Percentiles rank a stretch among this genome's conserved stretches.
These are phyloP conservation scores for Cercospora nicotianae DNA, from an alignment of 2,329 filamentous ascomycete species.

Conservation along the genomic window DNA sequence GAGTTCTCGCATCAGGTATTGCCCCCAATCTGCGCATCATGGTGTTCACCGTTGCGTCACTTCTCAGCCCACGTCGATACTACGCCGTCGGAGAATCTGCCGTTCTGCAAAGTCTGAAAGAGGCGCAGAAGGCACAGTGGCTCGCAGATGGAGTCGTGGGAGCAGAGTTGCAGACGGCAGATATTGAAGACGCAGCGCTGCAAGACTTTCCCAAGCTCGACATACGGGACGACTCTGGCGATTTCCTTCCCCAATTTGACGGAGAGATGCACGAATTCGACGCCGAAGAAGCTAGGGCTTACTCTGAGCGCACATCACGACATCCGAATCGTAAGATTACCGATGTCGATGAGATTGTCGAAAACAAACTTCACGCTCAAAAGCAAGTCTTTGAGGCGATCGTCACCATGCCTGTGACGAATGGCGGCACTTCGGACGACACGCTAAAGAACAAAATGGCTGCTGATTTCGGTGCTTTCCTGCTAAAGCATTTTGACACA, in stretches of 20 bases:
- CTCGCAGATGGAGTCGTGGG: background rate
- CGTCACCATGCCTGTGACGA: background rate
- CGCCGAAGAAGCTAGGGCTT: background rate
- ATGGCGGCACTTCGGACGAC: background rate
- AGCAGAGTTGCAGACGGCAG: background rate
- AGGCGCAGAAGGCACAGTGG: background rate
- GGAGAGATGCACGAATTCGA: background rate
- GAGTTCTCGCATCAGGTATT: background rate
- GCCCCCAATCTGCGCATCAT: background rate
- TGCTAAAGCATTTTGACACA: background rate
- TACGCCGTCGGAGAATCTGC: background rate
- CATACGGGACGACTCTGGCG: background rate
- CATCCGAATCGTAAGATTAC: background rate
- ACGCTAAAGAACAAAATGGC: background rate
- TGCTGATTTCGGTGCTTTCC: background rate
- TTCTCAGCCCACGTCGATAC: background rate
- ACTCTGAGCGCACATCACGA: background rate
- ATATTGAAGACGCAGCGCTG: background rate
- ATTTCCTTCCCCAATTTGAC: background rate
- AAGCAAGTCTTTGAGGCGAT: background rate
- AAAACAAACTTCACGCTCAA: background rate
- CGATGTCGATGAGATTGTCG: background rate
- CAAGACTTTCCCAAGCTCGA: background rate
- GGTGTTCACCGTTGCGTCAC: background rate
- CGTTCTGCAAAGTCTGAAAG: background rate